These are phyloP conservation scores for Solanum verrucosum DNA, from an alignment of 257 asterid genomes.

Conservation along the genomic window DNA sequence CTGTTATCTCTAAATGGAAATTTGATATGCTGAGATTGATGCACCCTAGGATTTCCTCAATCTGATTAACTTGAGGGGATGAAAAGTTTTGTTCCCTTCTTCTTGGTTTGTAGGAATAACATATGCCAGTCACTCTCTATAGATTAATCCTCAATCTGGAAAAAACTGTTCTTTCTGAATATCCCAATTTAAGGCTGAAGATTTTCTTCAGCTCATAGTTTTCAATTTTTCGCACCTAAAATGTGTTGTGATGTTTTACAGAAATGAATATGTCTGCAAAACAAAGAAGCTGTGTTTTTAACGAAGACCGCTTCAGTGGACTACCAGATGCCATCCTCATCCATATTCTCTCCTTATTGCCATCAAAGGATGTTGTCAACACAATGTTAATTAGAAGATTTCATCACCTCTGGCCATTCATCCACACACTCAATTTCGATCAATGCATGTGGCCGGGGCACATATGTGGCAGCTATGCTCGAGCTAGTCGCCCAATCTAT, in stretches of 20 bases:
- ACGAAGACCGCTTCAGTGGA: conserved; percentile 10
- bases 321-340: conserved; percentile 22
- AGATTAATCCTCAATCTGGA: background rate
- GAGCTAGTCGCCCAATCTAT: background rate
- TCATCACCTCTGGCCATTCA: conserved; percentile 17
- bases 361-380: conserved; percentile 4
- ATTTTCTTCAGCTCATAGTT: background rate
- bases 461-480: background rate
- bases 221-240: background rate
- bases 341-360: conserved; percentile 20
- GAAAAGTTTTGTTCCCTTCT: background rate
- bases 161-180: background rate
- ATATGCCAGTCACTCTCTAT: background rate
- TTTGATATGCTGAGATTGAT: background rate
- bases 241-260: background rate
- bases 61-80: background rate
- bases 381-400: conserved; percentile 5
- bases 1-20: background rate
- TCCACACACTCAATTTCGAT: conserved; percentile 15
- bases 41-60: background rate
- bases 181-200: background rate
- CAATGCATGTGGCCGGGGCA: background rate
- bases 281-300: background rate
- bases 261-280: background rate
- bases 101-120: background rate